Conservation (phyloP, 2,329 filamentous ascomycete genomes). For the Fusarium sp. region DNA sequence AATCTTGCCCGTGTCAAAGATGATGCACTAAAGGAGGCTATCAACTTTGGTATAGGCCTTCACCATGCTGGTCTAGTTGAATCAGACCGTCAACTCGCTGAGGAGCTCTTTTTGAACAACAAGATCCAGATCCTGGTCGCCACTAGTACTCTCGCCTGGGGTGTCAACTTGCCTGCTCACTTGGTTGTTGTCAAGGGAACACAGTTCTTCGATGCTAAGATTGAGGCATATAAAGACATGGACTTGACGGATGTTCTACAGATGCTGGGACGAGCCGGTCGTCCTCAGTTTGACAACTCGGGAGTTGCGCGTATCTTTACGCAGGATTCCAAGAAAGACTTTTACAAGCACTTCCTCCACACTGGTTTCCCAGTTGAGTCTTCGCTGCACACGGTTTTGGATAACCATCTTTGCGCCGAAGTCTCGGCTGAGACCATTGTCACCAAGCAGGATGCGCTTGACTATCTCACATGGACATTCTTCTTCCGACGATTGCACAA, state of each 20-base stretch:
- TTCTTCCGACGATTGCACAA: conserved; percentile 98
- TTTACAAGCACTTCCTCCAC: conserved; percentile 99
- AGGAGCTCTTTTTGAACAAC: conserved; percentile 96
- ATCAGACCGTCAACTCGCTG: conserved; percentile 88
- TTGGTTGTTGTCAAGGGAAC: conserved; percentile 98
- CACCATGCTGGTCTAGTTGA: conserved; percentile 98
- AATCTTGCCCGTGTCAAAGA: conserved; percentile 94
- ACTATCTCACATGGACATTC: conserved; percentile 99
- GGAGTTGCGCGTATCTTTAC: conserved; percentile 98
- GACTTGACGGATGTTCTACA: conserved; percentile 97
- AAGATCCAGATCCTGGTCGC: conserved; percentile 98
- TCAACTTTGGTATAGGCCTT: conserved; percentile 96
- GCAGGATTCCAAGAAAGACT: conserved; percentile 96
- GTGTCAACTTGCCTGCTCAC: conserved; percentile 96
- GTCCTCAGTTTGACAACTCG: conserved; percentile 95
- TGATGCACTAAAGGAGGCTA: conserved; percentile 89
- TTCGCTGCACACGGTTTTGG: conserved; percentile 93
- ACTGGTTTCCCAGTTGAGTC: conserved; percentile 98
- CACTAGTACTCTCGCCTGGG: conserved; percentile 97
- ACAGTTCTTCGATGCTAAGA: conserved; percentile 98
- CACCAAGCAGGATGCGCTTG: conserved; percentile 95
- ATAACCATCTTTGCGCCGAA: conserved; percentile 96
- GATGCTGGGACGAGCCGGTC: conserved; percentile 95
- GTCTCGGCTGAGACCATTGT: conserved; percentile 92
- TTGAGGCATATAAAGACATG: conserved; percentile 98